Evolutionary conservation across 306 rosid species (phyloP), one percentile per base, ranked within the genome.

Genomic region (Mimosa bimucronata): DNA sequence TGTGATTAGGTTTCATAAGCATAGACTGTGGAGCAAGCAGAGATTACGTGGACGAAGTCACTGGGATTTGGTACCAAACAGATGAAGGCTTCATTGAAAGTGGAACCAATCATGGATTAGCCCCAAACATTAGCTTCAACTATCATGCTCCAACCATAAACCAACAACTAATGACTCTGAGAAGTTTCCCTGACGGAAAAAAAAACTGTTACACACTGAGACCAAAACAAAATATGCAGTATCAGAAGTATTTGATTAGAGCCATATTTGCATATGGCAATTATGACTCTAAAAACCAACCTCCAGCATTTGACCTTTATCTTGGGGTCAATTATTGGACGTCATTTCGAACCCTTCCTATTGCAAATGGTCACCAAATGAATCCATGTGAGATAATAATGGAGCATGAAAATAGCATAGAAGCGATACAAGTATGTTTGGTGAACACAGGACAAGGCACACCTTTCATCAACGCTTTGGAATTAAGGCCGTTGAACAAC

Each of bases 191-290:
- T 6, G 18, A 66, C 0, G 86, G 88, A 45, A 28, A 3, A 16
- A 83, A 73, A 48, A 89, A 79, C 38, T 89, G 93, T 80, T 89
- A 81, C 80, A 74, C 65, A n/a, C 44, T 87, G 21, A 83, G 45
- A 9, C 84, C 88, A 0, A 79, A 79, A 1, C 78, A 45, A 62
- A 52, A 46, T 1, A 15, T 13, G 1, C 19, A 46, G 19, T 2
- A 3, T 3, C 5, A 82, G 15, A 42, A 42, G 42, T 85, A 83
- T 57, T 31, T 89, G 58, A 82, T 89, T 23, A 50, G 89, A 75
- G 84, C 91, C 42, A 2, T 40, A 0, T 87, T 87, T 40, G 12
- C 74, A 0, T 86, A 89, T 23, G 86, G 86, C 0, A 84, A 87
- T 21, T 89, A 89, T 15, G 87, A 89, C 53, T 37, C 42, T 29